Conservation (phyloP, 1,284 basidiomycete species). For the Acaromyces ingoldii region DNA sequence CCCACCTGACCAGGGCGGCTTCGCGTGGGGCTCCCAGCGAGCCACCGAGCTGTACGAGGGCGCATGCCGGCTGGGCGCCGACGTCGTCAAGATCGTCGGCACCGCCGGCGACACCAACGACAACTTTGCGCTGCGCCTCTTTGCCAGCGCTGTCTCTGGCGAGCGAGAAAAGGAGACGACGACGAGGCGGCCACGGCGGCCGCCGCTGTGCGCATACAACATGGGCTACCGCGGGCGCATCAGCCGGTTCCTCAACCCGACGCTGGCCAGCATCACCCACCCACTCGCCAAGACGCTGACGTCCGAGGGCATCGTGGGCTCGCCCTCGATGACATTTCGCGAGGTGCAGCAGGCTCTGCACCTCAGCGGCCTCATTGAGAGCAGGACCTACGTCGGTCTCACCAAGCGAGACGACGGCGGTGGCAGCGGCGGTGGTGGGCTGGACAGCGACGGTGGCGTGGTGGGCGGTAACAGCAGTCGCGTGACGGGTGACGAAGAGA, state of each 20-base stretch:
- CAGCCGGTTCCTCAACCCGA: constrained; percentile 2
- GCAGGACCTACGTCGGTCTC: neutral
- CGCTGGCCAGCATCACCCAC: constrained; percentile 3
- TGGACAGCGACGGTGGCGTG: neutral
- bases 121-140: constrained; percentile 64
- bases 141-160: neutral
- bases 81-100: constrained; percentile 88
- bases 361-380: neutral
- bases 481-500: neutral
- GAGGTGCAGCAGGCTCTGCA: constrained; percentile 5
- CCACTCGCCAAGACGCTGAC: constrained; percentile 3
- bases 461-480: neutral
- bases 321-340: constrained; percentile 2
- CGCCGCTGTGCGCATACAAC: constrained; percentile 1
- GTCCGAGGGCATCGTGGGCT: neutral
- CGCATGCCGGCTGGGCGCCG: constrained; percentile 56
- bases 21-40: constrained; percentile 71
- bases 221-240: constrained; percentile 5
- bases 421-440: neutral
- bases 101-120: constrained; percentile 71
- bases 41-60: constrained; percentile 55
- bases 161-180: neutral
- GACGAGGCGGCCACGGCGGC: neutral
- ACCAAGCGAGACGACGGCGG: neutral
- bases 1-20: constrained; percentile 64